A percentile compares a stretch with the other conserved stretches of the same genome.
Evolutionary conservation across 2,329 filamentous ascomycete species (phyloP).

Genomic region (Ceratocystis cubensis): DNA sequence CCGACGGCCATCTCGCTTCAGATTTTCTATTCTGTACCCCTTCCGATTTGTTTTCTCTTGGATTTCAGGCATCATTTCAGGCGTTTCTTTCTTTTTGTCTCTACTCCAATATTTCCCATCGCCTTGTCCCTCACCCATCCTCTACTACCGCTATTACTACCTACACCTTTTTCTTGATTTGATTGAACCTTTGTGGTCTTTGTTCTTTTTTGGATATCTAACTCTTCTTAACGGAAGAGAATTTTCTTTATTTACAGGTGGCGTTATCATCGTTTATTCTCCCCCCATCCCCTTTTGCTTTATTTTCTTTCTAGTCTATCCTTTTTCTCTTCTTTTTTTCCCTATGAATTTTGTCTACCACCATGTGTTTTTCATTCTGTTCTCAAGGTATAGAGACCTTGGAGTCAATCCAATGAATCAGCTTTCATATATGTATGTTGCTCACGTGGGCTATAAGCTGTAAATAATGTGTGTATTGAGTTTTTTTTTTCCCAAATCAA

Average conservation of each 20-base stretch:
- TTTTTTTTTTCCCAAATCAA: no score
- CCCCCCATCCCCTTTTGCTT: slow-evolving; percentile 8
- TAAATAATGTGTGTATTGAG: not conserved
- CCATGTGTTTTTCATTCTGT: slow-evolving; percentile 6
- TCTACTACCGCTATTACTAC: not conserved
- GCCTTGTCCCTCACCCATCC: not conserved
- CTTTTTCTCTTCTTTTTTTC: slow-evolving; percentile 11
- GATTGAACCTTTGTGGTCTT: slow-evolving; percentile 14
- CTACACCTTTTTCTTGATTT: not conserved
- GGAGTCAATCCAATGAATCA: slow-evolving; percentile 1
- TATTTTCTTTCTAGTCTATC: slow-evolving; percentile 16
- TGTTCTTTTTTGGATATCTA: slow-evolving; percentile 20
- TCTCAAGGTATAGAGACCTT: not conserved
- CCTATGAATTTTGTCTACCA: slow-evolving; percentile 1
- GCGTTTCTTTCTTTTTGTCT: slow-evolving; percentile 17
- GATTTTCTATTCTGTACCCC: slow-evolving; percentile 18
- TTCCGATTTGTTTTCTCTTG: slow-evolving; percentile 17
- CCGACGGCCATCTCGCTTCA: slow-evolving; percentile 8
- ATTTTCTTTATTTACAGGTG: slow-evolving; percentile 19
- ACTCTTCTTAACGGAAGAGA: slow-evolving; percentile 9
- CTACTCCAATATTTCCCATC: slow-evolving; percentile 6
- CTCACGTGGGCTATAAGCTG: not conserved
- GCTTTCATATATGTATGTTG: not conserved
- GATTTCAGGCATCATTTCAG: slow-evolving; percentile 20
- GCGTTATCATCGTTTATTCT: slow-evolving; percentile 18